Evolutionary conservation across 352 stramenopile genomes (phyloP).

Genomic region (Achlya hypogyna): DNA sequence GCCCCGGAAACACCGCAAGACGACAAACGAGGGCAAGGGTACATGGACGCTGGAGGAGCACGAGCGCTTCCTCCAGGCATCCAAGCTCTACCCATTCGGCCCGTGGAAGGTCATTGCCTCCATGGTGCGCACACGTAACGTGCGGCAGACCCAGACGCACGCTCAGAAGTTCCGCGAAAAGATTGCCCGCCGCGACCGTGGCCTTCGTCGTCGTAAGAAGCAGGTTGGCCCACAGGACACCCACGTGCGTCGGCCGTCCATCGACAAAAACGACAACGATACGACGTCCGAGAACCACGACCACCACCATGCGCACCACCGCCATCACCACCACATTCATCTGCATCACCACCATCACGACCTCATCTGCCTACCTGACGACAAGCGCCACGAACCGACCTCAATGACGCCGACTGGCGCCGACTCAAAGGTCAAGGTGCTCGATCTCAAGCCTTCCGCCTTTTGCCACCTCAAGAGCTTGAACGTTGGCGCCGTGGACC

Average conservation of each 20-base stretch:
- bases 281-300: background rate
- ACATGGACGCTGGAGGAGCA: conserved; percentile 65
- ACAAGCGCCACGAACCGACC: background rate
- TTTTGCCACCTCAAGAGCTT: conserved; percentile 4
- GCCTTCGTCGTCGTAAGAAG: conserved; percentile 22
- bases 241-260: background rate
- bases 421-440: conserved; percentile 5
- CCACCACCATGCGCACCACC: background rate
- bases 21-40: conserved; percentile 39
- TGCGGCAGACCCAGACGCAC: conserved; percentile 30
- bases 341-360: background rate
- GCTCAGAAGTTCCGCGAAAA: conserved; percentile 24
- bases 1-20: conserved; percentile 2
- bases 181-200: conserved; percentile 22
- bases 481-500: background rate
- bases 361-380: background rate
- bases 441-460: background rate
- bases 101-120: conserved; percentile 54
- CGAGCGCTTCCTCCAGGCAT: conserved; percentile 43
- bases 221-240: background rate
- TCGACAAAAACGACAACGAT: background rate
- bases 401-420: background rate
- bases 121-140: conserved; percentile 52
- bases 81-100: conserved; percentile 44
- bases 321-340: background rate